These are phyloP conservation scores for Emydomyces testavorans DNA, from an alignment of 2,329 filamentous ascomycete genomes.

Conservation along the genomic window DNA sequence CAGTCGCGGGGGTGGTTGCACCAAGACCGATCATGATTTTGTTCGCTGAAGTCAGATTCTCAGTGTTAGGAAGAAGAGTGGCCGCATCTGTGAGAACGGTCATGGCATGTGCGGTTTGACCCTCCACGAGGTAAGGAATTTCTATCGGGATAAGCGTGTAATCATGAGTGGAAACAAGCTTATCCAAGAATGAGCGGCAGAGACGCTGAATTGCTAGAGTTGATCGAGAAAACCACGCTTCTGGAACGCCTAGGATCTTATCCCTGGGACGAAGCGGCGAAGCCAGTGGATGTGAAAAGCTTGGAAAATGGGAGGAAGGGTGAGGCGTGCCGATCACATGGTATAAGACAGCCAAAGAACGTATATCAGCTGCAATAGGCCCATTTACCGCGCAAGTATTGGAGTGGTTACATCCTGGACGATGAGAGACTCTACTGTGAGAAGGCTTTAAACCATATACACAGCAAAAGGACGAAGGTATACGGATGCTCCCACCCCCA, in stretches of 20 bases:
- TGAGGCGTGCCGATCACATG: constrained; percentile 60
- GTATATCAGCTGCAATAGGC: constrained; percentile 58
- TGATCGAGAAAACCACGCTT: constrained; percentile 53
- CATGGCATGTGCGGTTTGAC: constrained; percentile 60
- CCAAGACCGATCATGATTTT: constrained; percentile 53
- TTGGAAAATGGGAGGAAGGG: constrained; percentile 44
- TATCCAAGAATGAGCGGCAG: constrained; percentile 48
- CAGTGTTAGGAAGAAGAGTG: constrained; percentile 29
- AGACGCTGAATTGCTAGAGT: constrained; percentile 47
- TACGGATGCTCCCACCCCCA: constrained; percentile 12
- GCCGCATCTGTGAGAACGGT: constrained; percentile 59
- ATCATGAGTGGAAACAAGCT: constrained; percentile 27
- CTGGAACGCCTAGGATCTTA: constrained; percentile 55
- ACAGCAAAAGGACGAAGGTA: constrained; percentile 11
- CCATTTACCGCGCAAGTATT: constrained; percentile 52
- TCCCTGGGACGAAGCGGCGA: constrained; percentile 37
- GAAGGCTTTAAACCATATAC: constrained; percentile 13
- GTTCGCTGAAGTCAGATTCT: constrained; percentile 25
- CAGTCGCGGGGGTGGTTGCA: constrained; percentile 48
- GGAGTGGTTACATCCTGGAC: constrained; percentile 46
- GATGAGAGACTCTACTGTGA: constrained; percentile 23
- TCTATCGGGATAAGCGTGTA: constrained; percentile 34
- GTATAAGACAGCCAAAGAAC: constrained; percentile 65
- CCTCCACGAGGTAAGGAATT: constrained; percentile 49
- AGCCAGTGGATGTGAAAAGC: constrained; percentile 25